phyloP scores from a whole-genome alignment of 2,329 filamentous ascomycete genomes.

The Aspergillus bombycis region DNA sequence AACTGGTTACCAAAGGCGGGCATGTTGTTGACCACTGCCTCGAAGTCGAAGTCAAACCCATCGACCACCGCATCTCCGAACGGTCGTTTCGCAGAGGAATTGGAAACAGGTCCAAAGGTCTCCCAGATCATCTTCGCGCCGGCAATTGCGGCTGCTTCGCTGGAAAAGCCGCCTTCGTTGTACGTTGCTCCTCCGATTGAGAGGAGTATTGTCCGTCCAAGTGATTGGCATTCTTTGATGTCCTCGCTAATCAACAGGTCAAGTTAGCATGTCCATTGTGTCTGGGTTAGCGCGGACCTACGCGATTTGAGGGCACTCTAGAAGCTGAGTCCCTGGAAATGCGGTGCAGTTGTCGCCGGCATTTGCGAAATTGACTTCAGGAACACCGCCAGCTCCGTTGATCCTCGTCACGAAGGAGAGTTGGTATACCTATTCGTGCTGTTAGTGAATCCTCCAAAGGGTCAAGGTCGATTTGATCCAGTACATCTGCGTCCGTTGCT shows the following conservation, averaged over 20 bases:
- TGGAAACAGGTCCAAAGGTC: slow-evolving; percentile 64
- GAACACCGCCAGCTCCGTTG: slow-evolving; percentile 52
- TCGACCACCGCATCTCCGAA: slow-evolving; percentile 69
- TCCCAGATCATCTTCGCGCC: slow-evolving; percentile 69
- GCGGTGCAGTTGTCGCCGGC: slow-evolving; percentile 62
- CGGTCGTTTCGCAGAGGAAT: slow-evolving; percentile 56
- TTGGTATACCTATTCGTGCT: slow-evolving; percentile 57
- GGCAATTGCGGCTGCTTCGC: slow-evolving; percentile 52
- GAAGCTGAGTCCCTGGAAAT: slow-evolving; percentile 60
- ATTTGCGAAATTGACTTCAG: slow-evolving; percentile 67
- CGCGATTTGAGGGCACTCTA: slow-evolving; percentile 68
- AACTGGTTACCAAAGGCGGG: slow-evolving; percentile 63
- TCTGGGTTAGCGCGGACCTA: slow-evolving; percentile 41
- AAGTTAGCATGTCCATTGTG: neutral
- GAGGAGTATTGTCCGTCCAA: slow-evolving; percentile 71
- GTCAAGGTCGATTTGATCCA: neutral
- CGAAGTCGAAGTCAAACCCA: slow-evolving; percentile 78
- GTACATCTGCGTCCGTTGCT: slow-evolving; percentile 33
- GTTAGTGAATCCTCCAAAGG: neutral
- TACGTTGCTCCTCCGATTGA: slow-evolving; percentile 74
- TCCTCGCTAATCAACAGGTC: slow-evolving; percentile 38
- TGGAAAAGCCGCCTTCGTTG: slow-evolving; percentile 67
- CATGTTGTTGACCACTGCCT: slow-evolving; percentile 63
- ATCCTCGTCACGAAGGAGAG: slow-evolving; percentile 66
- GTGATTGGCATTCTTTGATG: slow-evolving; percentile 61